These are phyloP conservation scores for Suillus alpinus DNA, from an alignment of 768 basidiomycete species.

Conservation along the genomic window DNA sequence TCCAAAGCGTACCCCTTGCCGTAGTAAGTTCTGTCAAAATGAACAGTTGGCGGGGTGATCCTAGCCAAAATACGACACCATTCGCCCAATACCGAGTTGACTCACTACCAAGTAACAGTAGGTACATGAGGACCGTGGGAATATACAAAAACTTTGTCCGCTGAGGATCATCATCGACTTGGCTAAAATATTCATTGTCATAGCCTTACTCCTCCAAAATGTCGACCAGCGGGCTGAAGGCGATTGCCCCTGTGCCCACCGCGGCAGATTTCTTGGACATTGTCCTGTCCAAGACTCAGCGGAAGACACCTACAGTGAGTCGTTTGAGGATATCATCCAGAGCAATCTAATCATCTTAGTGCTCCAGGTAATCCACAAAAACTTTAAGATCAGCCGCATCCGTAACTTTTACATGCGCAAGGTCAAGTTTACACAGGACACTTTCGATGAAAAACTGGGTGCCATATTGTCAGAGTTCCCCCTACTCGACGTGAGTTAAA, in stretches of 20 bases:
- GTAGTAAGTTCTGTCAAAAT: not conserved
- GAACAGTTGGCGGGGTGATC: not conserved
- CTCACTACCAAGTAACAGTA: not conserved
- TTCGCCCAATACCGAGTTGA: not conserved
- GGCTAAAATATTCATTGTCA: not conserved
- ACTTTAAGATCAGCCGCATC: conserved; percentile 99
- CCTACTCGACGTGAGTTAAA: conserved; percentile 81
- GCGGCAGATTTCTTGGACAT: conserved; percentile 94
- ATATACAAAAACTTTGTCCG: not conserved
- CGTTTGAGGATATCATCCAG: not conserved
- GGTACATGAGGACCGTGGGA: conserved; percentile 5
- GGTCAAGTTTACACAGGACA: conserved; percentile 97
- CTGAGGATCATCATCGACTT: not conserved
- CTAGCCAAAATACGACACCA: no score
- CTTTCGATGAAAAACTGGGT: conserved; percentile 93
- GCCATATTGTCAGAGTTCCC: conserved; percentile 96
- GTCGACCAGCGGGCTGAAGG: conserved; percentile 91
- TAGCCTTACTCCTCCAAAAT: conserved; percentile 28
- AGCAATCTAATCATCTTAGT: conserved; percentile 2
- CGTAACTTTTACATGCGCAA: conserved; percentile 99
- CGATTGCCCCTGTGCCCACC: conserved; percentile 97
- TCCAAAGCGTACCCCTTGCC: no score
- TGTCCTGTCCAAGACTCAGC: conserved; percentile 88
- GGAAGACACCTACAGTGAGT: conserved; percentile 91
- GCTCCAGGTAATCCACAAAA: conserved; percentile 92